These are phyloP conservation scores for Mycena chlorophos DNA, from an alignment of 768 basidiomycete genomes.

Conservation along the genomic window DNA sequence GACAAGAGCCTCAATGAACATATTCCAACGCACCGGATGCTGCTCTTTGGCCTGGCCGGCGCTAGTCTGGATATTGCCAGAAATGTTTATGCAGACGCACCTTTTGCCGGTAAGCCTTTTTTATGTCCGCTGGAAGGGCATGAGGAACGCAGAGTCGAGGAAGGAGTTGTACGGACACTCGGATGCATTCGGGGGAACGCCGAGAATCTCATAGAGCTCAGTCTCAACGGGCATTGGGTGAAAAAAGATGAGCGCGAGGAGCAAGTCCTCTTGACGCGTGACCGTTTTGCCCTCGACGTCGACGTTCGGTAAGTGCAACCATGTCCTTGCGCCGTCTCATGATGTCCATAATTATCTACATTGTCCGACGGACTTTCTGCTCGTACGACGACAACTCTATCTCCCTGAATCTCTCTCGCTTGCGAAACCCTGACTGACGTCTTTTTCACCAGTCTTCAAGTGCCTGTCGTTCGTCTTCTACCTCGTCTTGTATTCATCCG, in stretches of 20 bases:
- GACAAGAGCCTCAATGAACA: constrained; percentile 6
- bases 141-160: constrained; percentile 10
- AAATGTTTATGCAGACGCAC: constrained; percentile 41
- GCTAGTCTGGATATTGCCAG: constrained; percentile 23
- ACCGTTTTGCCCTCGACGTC: constrained; percentile 12
- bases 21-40: constrained; percentile 65
- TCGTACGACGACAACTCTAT: constrained; percentile 49
- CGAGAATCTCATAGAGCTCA: constrained; percentile 85
- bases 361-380: constrained; percentile 68
- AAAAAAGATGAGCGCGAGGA: neutral
- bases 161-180: constrained; percentile 52
- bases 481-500: constrained; percentile 32
- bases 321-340: constrained; percentile 31
- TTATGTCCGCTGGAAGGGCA: constrained; percentile 68
- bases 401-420: constrained; percentile 9
- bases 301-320: constrained; percentile 15
- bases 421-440: constrained; percentile 18
- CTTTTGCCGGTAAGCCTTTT: constrained; percentile 93
- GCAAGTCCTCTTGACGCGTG: constrained; percentile 7
- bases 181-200: constrained; percentile 64
- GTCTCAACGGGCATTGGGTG: constrained; percentile 58
- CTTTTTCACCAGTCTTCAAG: constrained; percentile 15
- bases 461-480: constrained; percentile 10
- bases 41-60: constrained; percentile 73
- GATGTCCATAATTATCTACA: constrained; percentile 85